Conservation (phyloP, 2,329 filamentous ascomycete genomes). For the Fusarium sp. region DNA sequence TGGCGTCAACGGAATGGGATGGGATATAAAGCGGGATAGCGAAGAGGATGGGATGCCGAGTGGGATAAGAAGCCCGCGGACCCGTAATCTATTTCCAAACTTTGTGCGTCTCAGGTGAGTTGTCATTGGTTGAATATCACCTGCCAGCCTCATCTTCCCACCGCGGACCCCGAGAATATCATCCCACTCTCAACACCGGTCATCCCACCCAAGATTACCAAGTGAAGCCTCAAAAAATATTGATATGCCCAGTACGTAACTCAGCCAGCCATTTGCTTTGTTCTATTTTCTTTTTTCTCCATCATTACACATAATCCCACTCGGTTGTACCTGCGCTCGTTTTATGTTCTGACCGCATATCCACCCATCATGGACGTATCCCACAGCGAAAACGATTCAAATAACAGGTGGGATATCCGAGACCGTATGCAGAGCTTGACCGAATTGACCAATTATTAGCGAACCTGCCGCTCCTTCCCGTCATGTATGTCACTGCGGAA, state of each 20-base stretch:
- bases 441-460: slow-evolving; percentile 10
- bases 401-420: slow-evolving; percentile 30
- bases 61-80: slow-evolving; percentile 9
- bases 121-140: background rate
- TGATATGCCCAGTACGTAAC: slow-evolving; percentile 23
- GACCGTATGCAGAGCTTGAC: background rate
- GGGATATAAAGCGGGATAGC: background rate
- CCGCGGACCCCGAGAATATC: background rate
- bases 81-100: background rate
- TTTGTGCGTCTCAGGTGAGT: fast-evolving
- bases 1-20: background rate
- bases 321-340: slow-evolving; percentile 11
- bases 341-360: slow-evolving; percentile 7
- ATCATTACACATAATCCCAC: slow-evolving; percentile 26
- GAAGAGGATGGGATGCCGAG: slow-evolving; percentile 25
- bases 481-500: slow-evolving; percentile 55
- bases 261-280: background rate
- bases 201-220: slow-evolving; percentile 41
- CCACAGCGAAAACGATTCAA: slow-evolving; percentile 29
- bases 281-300: background rate
- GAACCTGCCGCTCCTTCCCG: slow-evolving; percentile 32
- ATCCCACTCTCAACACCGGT: slow-evolving; percentile 35
- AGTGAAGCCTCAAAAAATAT: slow-evolving; percentile 25
- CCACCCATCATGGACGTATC: slow-evolving; percentile 34
- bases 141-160: background rate